Evolutionary conservation across 2,329 filamentous ascomycete genomes (phyloP).

Genomic region (Exutisphaerella laricina): DNA sequence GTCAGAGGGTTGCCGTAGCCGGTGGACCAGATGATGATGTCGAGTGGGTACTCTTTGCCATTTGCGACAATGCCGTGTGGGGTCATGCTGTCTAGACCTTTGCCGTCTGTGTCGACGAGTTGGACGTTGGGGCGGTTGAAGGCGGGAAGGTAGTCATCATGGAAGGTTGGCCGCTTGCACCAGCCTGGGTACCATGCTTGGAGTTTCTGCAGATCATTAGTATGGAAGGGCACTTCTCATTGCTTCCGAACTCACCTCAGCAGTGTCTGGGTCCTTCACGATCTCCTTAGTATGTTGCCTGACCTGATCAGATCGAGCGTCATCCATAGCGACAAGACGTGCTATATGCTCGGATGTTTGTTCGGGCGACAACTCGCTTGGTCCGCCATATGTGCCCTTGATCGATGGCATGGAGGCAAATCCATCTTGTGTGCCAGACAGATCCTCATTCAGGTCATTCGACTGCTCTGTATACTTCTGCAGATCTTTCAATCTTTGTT

Average conservation of each 20-base stretch:
- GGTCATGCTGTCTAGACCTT: slow-evolving; percentile 47
- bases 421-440: slow-evolving; percentile 40
- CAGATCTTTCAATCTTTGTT: slow-evolving; percentile 43
- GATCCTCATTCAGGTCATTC: slow-evolving; percentile 30
- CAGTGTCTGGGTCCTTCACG: slow-evolving; percentile 50
- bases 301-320: slow-evolving; percentile 40
- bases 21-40: slow-evolving; percentile 45
- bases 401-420: slow-evolving; percentile 16
- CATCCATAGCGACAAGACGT: slow-evolving; percentile 39
- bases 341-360: slow-evolving; percentile 36
- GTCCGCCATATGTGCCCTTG: slow-evolving; percentile 35
- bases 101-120: slow-evolving; percentile 55
- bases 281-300: slow-evolving; percentile 45
- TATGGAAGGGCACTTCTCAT: no score
- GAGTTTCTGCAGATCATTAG: no score
- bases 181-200: slow-evolving; percentile 57
- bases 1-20: slow-evolving; percentile 36
- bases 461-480: slow-evolving; percentile 35
- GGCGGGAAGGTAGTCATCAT: slow-evolving; percentile 37
- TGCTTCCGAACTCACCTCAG: no score
- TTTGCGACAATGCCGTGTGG: slow-evolving; percentile 44
- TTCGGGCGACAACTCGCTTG: slow-evolving; percentile 35
- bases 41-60: slow-evolving; percentile 45
- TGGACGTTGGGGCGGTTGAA: slow-evolving; percentile 57
- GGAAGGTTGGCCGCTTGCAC: slow-evolving; percentile 55